Evolutionary conservation across 2,329 filamentous ascomycete genomes (phyloP), one percentile per base, ranked within the genome.

Genomic region (Byssothecium circinans): DNA sequence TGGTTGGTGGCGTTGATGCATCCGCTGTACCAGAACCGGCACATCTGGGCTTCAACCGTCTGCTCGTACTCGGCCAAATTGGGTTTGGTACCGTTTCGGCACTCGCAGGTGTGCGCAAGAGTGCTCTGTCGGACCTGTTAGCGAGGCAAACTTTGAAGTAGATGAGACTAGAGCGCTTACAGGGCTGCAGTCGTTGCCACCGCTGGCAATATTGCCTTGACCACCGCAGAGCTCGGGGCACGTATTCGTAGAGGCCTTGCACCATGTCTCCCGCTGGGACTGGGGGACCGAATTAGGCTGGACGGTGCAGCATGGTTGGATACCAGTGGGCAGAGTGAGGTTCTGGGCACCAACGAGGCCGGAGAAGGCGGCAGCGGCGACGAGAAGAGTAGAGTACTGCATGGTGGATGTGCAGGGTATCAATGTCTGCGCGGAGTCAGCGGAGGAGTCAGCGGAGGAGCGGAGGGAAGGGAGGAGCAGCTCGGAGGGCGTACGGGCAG

Each of bases 31-130:
- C 76, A 80, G 53, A 70, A 70, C 60, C 77, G 62, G 74, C 84
- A 87, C 67, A 82, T 76, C 68, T 75, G 84, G 69, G 75, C 82
- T 34, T 83, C 82, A 40, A 87, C 72, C 19, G 81, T 82, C 68
- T 81, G 72, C 44, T 69, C 58, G 71, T 84, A 87, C 57, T 75
- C 71, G 50, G 72, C 66, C 58, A 84, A 75, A 61, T 83, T 77
- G 56, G 82, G 81, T 7, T 67, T 64, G 34, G 75, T 78, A 55
- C 77, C 78, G 65, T 83, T 79, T 54, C 43, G 39, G 75, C 84
- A 87, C 41, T 73, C 72, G 71, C 84, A 87, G 47, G 62, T 74
- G 74, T 75, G 86, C 27, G 67, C 67, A 50, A 87, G 75, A 15
- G 74, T 73, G 36, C 48, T 54, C 81, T 82, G 61, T 23, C 41